A percentile compares a stretch with the other conserved stretches of the same genome.
phyloP scores from a whole-genome alignment of 2,329 filamentous ascomycete genomes.

The Aspergillus melleus region DNA sequence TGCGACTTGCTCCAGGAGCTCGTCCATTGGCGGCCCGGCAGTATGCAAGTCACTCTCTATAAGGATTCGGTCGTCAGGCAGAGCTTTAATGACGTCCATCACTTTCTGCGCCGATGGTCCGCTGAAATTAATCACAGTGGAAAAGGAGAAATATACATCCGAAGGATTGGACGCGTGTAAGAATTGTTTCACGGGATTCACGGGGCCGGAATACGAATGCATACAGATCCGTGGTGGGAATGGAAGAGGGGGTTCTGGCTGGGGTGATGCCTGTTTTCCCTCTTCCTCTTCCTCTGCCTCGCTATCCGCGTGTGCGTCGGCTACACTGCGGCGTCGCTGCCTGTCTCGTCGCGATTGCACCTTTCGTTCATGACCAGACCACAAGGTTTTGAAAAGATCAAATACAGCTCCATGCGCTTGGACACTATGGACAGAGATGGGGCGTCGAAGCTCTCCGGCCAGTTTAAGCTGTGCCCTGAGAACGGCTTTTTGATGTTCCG shows the following conservation, averaged over 20 bases:
- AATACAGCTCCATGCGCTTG: slow-evolving; percentile 62
- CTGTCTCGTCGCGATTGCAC: slow-evolving; percentile 51
- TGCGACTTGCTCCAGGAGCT: slow-evolving; percentile 70
- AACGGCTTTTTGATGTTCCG: slow-evolving; percentile 59
- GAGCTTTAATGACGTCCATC: slow-evolving; percentile 65
- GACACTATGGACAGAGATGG: slow-evolving; percentile 64
- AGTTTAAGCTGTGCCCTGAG: slow-evolving; percentile 59
- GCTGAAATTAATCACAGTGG: slow-evolving; percentile 74
- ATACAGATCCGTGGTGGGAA: slow-evolving; percentile 89
- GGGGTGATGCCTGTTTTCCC: slow-evolving; percentile 6
- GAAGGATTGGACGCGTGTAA: slow-evolving; percentile 70
- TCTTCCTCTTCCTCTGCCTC: slow-evolving; percentile 30
- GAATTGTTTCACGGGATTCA: slow-evolving; percentile 76
- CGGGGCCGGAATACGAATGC: slow-evolving; percentile 84
- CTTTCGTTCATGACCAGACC: slow-evolving; percentile 58
- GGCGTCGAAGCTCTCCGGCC: slow-evolving; percentile 58
- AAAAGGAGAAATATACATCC: slow-evolving; percentile 85
- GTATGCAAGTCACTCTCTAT: slow-evolving; percentile 88
- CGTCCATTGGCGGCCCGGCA: slow-evolving; percentile 80
- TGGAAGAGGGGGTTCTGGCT: slow-evolving; percentile 48
- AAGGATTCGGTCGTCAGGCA: slow-evolving; percentile 77
- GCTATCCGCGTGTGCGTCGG: slow-evolving; percentile 31
- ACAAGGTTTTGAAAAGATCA: slow-evolving; percentile 56
- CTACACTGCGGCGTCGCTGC: slow-evolving; percentile 33
- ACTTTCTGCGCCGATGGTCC: slow-evolving; percentile 55